Evolutionary conservation across 371 early-diverging fungal genomes (phyloP).

Genomic region (Mortierella sp.): DNA sequence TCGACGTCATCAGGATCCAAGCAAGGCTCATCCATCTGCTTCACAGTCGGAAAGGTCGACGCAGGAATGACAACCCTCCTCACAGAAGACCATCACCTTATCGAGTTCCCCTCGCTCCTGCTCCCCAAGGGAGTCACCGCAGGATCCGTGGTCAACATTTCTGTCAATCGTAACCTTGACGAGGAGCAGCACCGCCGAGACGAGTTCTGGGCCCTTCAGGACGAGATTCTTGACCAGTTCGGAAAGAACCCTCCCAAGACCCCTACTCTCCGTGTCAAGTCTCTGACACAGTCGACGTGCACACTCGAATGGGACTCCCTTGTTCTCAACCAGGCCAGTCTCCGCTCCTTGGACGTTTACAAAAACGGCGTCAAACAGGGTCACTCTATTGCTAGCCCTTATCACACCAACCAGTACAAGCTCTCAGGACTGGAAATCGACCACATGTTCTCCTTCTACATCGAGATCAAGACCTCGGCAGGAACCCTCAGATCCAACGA

Average conservation of each 20-base stretch:
- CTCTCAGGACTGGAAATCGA: conserved; percentile 90
- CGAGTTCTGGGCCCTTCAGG: conserved; percentile 91
- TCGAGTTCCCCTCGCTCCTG: conserved; percentile 97
- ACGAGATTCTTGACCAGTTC: conserved; percentile 84
- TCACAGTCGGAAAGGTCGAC: conserved; percentile 94
- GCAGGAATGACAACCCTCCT: conserved; percentile 95
- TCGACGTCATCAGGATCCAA: conserved; percentile 19
- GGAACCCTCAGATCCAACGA: conserved; percentile 86
- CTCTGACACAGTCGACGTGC: conserved; percentile 92
- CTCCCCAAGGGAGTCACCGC: conserved; percentile 93
- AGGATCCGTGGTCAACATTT: conserved; percentile 95
- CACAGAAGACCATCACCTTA: conserved; percentile 96
- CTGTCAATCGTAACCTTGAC: conserved; percentile 88
- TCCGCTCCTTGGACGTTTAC: conserved; percentile 89
- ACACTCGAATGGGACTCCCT: conserved; percentile 93
- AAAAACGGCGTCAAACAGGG: conserved; percentile 72
- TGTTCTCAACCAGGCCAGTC: conserved; percentile 82
- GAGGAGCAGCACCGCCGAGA: conserved; percentile 86
- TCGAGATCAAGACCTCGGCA: conserved; percentile 92
- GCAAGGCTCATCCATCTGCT: conserved; percentile 76
- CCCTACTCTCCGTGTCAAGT: conserved; percentile 82
- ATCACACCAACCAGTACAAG: conserved; percentile 78
- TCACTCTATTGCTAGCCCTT: conserved; percentile 60
- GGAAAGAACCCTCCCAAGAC: conserved; percentile 83
- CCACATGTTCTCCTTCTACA: conserved; percentile 89